Evolutionary conservation across 345 rosid species (phyloP).

Genomic region (thale cress (Arabidopsis thaliana)): TAIR10.1 NC_003070.9:2153001-2153500

Average conservation of each 20-base stretch:
- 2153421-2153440: not conserved
- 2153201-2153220: constrained; percentile 32
- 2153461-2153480: constrained; percentile 8
- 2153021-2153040: constrained; percentile 41
- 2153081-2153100: constrained; percentile 85
- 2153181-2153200: constrained; percentile 3
- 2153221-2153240: constrained; percentile 97
- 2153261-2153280: constrained; percentile 89
- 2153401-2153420: too few species aligned
- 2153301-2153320: constrained; percentile 84
- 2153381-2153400: too few species aligned
- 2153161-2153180: constrained; percentile 21
- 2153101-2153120: constrained; percentile 92
- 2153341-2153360: too few species aligned
- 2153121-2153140: constrained; percentile 80
- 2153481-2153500: constrained; percentile 61
- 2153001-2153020: constrained; percentile 51
- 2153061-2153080: constrained; percentile 68
- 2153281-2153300: constrained; percentile 70
- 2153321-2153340: constrained; percentile 48
- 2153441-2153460: constrained; percentile 10
- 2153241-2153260: constrained; percentile 72
- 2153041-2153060: constrained; percentile 30
- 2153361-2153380: not conserved
- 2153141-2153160: not conserved